A percentile compares a stretch with the other conserved stretches of the same genome.
phyloP scores from a whole-genome alignment of 2,329 filamentous ascomycete genomes.

The Calonectria honghensis region DNA sequence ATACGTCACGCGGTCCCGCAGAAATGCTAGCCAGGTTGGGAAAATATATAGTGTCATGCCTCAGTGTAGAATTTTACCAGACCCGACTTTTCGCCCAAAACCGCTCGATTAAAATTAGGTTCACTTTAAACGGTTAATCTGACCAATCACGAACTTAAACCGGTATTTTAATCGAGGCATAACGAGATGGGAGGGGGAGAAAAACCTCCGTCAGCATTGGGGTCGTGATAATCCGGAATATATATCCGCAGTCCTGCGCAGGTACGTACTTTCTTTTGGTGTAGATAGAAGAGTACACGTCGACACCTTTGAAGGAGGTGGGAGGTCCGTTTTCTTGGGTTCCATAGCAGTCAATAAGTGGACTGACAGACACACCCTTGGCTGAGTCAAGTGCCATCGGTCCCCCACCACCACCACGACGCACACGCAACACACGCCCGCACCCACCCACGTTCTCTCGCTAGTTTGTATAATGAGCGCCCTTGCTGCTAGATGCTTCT shows the following conservation, averaged over 20 bases:
- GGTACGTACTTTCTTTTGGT: neutral
- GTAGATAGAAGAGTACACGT: neutral
- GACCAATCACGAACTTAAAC: neutral
- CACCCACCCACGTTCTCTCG: neutral
- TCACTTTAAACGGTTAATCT: neutral
- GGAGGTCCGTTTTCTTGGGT: neutral
- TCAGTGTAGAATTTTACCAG: neutral
- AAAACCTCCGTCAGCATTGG: neutral
- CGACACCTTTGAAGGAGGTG: neutral
- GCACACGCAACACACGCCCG: slow-evolving; percentile 2
- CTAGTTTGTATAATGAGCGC: neutral
- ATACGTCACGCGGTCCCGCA: slow-evolving; percentile 2
- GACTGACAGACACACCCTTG: neutral
- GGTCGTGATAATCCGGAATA: neutral
- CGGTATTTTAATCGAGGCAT: slow-evolving; percentile 14
- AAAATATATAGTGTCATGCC: neutral
- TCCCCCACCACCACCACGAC: neutral
- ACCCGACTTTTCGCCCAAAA: slow-evolving; percentile 6
- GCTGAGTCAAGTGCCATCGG: neutral
- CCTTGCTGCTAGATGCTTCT: neutral
- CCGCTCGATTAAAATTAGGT: slow-evolving; percentile 21
- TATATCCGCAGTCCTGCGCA: neutral
- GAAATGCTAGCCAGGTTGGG: neutral
- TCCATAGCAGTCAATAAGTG: neutral
- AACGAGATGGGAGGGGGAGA: slow-evolving; percentile 9